Conservation (phyloP, 75 land plant genomes). For the Cryptomeria japonica region DNA sequence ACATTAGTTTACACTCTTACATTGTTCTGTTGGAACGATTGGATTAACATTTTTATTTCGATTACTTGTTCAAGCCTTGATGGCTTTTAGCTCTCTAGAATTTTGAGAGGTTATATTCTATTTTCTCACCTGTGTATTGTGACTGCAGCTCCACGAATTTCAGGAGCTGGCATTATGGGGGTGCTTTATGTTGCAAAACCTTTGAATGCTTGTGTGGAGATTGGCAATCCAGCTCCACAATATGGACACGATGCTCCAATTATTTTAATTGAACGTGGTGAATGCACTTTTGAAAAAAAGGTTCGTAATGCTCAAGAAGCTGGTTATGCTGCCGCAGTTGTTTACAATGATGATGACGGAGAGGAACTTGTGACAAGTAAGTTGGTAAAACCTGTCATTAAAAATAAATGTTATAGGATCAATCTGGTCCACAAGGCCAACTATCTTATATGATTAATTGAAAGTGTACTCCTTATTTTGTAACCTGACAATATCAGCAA, state of each 20-base stretch:
- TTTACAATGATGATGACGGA: slow-evolving; percentile 41
- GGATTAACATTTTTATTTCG: background rate
- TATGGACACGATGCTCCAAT: slow-evolving; percentile 13
- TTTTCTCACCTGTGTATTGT: slow-evolving; percentile 18
- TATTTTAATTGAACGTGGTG: slow-evolving; percentile 40
- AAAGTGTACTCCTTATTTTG: background rate
- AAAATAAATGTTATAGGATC: slow-evolving; percentile 1
- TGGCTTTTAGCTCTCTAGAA: background rate
- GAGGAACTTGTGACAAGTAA: slow-evolving; percentile 47
- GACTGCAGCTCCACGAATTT: slow-evolving; percentile 35
- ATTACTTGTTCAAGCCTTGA: background rate
- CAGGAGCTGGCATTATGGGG: slow-evolving; percentile 41
- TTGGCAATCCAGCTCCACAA: slow-evolving; percentile 12
- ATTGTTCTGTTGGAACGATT: background rate
- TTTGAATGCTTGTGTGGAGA: slow-evolving; percentile 31
- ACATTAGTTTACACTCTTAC: background rate
- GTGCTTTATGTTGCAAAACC: slow-evolving; percentile 35
- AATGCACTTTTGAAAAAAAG: slow-evolving; percentile 43
- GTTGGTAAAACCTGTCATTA: slow-evolving; percentile 4
- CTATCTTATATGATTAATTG: background rate
- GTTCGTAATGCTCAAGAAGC: slow-evolving; percentile 49
- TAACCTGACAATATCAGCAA: background rate
- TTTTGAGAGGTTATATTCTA: background rate
- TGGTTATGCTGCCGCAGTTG: slow-evolving; percentile 39
- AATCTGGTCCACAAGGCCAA: background rate